Base-by-base conservation (phyloP, 148 eudicot species). In the Vaccinium vitisidaea region DNA sequence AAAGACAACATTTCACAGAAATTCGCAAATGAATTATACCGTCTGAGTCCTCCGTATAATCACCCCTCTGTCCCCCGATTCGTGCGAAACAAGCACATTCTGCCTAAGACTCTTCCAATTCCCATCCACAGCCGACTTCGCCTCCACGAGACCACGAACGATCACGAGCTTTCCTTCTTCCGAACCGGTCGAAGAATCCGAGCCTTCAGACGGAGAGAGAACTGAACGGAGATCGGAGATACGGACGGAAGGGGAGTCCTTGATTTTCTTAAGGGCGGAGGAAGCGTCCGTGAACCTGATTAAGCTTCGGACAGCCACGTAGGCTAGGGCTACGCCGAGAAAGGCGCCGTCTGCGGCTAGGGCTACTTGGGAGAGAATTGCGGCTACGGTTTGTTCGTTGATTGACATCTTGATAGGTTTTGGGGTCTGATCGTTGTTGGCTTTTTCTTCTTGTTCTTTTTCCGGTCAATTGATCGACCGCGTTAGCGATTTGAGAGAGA, bases 321-420 rank as follows among this genome's bases (percentile, higher is more conserved):
- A 94, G 12, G 95, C 94, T 25, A 94, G 86, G 89, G 90, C 90
- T 59, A 93, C 8, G 67, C 99, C 99, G 73, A 93, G 86, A 1
- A 93, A 83, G 2, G 95, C 97, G 15, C 99, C 99, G 91, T 96
- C 99, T 30, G 91, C 97, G 9, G 92, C 94, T 21, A 92, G 67
- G 9, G 90, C 91, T 8, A 93, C 58, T 15, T 93, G 94, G 23
- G 94, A 84, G 0, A 92, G 82, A 3, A 89, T 79, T 13, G 95
- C 95, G 54, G 91, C 91, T 39, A 91, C 90, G 0, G 92, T 92
- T 82, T 90, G 94, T 79, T 96, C 94, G 80, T 89, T 88, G 1
- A 91, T 85, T n/a, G 99, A 94, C 99, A 96, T 96, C 67, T 59
- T 7, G 21, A 32, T 56, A 1, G 30, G 18, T 15, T 54, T 75